Evolutionary conservation across 1,284 basidiomycete species (phyloP).

Genomic region (Malassezia slooffiae): DNA sequence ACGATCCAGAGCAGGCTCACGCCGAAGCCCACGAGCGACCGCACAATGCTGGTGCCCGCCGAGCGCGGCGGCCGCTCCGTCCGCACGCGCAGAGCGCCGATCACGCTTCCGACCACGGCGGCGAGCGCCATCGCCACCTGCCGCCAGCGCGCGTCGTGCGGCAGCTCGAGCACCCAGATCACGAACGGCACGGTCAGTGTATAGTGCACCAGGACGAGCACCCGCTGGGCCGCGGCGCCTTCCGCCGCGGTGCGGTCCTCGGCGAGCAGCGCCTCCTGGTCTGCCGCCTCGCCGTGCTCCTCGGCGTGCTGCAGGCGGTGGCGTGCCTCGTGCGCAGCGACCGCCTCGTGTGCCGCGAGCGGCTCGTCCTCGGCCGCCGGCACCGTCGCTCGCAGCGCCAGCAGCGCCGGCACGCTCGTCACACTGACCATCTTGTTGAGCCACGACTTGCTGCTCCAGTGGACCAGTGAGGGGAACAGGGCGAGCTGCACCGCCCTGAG

Average conservation of each 20-base stretch:
- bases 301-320: constrained; percentile 11
- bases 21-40: constrained; percentile 33
- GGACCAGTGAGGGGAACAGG: constrained; percentile 75
- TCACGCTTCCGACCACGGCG: constrained; percentile 11
- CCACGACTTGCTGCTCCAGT: constrained; percentile 62
- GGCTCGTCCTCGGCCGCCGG: constrained; percentile 51
- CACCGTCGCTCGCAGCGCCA: constrained; percentile 73
- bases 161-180: constrained; percentile 26
- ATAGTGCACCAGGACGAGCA: constrained; percentile 30
- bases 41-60: constrained; percentile 13
- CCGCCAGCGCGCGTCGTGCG: constrained; percentile 11
- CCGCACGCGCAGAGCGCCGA: constrained; percentile 16
- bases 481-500: too few relatives aligned
- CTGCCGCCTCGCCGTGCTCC: constrained; percentile 14
- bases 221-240: constrained; percentile 26
- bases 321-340: constrained; percentile 18
- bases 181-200: constrained; percentile 28
- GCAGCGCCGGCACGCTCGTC: constrained; percentile 73
- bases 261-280: constrained; percentile 1
- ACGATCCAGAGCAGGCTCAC: constrained; percentile 43
- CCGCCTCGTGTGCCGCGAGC: constrained; percentile 6
- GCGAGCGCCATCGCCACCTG: constrained; percentile 13
- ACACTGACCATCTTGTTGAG: constrained; percentile 64
- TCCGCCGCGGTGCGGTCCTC: constrained; percentile 18
- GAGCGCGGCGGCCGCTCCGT: constrained; percentile 17